Evolutionary conservation across 768 basidiomycete genomes (phyloP).

Genomic region (Rhizopogon rudus): DNA sequence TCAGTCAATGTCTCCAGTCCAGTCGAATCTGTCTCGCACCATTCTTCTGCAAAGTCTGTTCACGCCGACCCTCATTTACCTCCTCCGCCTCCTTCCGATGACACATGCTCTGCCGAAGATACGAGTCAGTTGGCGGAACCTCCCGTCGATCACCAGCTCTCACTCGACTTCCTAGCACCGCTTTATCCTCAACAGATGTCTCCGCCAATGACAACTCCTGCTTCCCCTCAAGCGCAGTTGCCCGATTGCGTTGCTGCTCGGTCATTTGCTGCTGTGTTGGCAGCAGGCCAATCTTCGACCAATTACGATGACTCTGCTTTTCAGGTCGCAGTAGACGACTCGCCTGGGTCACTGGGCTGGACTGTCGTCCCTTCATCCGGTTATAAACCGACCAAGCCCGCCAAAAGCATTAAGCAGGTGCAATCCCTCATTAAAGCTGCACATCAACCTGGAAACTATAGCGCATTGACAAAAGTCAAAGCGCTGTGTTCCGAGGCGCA

Average conservation of each 20-base stretch:
- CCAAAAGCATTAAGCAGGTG: conserved; percentile 36
- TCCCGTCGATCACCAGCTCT: conserved; percentile 10
- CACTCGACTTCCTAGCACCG: conserved; percentile 13
- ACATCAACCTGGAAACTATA: conserved; percentile 38
- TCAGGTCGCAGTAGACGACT: conserved; percentile 20
- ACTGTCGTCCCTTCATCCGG: conserved; percentile 13
- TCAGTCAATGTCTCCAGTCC: conserved; percentile 4
- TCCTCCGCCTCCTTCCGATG: conserved; percentile 3
- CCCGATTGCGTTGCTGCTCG: conserved; percentile 30
- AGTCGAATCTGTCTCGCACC: conserved; percentile 2
- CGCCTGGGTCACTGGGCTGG: conserved; percentile 16
- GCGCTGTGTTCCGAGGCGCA: conserved; percentile 42
- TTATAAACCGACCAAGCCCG: conserved; percentile 17
- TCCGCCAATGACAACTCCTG: conserved; percentile 24
- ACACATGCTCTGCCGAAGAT: conserved; percentile 2
- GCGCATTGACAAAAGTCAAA: conserved; percentile 37
- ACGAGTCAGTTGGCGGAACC: neutral
- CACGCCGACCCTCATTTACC: neutral
- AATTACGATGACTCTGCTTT: conserved; percentile 19
- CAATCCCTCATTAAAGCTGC: conserved; percentile 39
- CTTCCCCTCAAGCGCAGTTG: conserved; percentile 29
- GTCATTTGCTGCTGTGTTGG: conserved; percentile 28
- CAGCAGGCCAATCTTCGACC: conserved; percentile 20
- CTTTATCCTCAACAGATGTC: conserved; percentile 17
- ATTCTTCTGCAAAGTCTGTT: conserved; percentile 5